Base-by-base conservation (phyloP, 345 rosid species). In the Eucalyptus sp. region DNA sequence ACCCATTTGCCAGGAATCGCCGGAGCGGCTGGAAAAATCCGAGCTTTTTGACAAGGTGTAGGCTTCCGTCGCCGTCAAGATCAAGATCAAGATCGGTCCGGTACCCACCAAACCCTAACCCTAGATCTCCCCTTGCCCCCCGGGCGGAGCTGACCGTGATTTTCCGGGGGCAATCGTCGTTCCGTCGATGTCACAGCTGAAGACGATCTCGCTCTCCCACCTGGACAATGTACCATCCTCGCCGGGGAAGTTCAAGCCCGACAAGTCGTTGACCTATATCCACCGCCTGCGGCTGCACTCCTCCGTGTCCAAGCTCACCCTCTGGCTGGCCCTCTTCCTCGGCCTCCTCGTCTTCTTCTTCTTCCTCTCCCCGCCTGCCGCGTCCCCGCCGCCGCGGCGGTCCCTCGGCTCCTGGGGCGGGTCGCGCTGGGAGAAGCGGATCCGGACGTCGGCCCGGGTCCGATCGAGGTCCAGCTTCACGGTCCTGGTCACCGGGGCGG, bases 231-330 rank as follows among this genome's bases (percentile, higher is more conserved):
- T 49, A 85, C 92, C 94, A 13, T 92, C 94, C 41, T 90, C 93
- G 50, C 90, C 93, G 25, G 94, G 93, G 18, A 93, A 93, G 89
- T 93, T 92, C 93, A 93, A 93, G 94, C 86, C 92, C 89, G 89
- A 88, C 87, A 52, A 56, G 52, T 50, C 89, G 71, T 83, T 56
- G 62, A 44, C 85, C 51, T 92, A 90, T 17, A 92, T 92, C 89
- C 87, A 87, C 86, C 86, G 92, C 17, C 44, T 90, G 87, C 90
- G 93, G 49, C 88, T 93, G 92, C 93, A 91, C 64, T 89, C 91
- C 41, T 90, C 93, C 27, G 66, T 88, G 15, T 88, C 91, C 86
- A 92, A 91, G 64, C 90, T 92, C 83, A 88, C 92, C 43, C 87
- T 93, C 88, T 93, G 93, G 92, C 90, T 92, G 54, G 66, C 89